phyloP scores from a whole-genome alignment of 495 filamentous ascomycete genomes.

The Penicillium roqueforti region DNA sequence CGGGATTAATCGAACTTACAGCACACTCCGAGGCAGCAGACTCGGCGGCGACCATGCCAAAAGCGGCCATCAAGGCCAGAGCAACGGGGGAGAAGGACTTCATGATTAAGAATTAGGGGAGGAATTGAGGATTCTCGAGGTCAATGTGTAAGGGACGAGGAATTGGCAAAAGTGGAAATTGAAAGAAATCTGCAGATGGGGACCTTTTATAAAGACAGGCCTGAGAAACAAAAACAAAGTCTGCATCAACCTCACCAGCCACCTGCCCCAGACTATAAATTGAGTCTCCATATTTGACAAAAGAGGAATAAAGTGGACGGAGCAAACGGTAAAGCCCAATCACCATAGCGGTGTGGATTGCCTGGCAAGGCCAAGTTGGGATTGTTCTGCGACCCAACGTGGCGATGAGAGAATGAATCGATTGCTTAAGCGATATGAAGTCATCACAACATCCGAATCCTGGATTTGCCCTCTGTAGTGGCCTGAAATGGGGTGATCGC shows the following conservation, averaged over 20 bases:
- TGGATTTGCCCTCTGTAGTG: conserved; percentile 2
- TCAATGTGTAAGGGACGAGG: not conserved
- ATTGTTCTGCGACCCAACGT: conserved; percentile 18
- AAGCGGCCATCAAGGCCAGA: conserved; percentile 34
- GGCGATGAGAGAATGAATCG: conserved; percentile 6
- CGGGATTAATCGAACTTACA: conserved; percentile 24
- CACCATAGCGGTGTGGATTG: conserved; percentile 6
- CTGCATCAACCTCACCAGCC: conserved; percentile 9
- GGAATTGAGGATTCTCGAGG: not conserved
- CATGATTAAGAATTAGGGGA: conserved; percentile 24
- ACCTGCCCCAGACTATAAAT: conserved; percentile 11
- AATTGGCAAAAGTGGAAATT: not conserved
- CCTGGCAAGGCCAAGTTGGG: not conserved
- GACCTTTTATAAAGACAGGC: conserved; percentile 16
- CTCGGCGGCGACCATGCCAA: conserved; percentile 25
- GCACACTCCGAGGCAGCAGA: conserved; percentile 37
- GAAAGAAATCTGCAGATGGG: conserved; percentile 1
- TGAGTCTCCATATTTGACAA: conserved; percentile 5
- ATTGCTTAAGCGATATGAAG: conserved; percentile 14
- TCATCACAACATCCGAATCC: conserved; percentile 5
- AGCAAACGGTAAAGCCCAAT: not conserved
- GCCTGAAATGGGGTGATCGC: conserved; percentile 6
- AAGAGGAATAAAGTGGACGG: not conserved
- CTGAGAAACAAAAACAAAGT: conserved; percentile 19
- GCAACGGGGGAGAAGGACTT: conserved; percentile 36